phyloP scores from a whole-genome alignment of 73 alveolate genomes.

The Tetrahymena elliotti region DNA sequence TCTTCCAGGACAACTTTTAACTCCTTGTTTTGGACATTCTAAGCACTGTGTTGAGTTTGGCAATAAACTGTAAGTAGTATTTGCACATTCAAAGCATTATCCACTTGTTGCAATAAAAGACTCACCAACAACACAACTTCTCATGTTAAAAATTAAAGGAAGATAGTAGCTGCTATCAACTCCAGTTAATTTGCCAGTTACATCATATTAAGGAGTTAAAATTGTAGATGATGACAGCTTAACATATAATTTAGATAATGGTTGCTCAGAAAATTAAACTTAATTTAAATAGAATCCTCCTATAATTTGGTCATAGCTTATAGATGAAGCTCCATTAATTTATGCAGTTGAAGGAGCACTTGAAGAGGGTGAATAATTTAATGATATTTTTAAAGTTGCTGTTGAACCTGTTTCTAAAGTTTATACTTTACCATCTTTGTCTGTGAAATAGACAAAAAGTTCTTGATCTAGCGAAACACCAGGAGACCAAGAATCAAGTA shows the following conservation, averaged over 20 bases:
- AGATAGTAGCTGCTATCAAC: background rate
- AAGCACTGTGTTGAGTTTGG: background rate
- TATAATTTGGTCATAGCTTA: background rate
- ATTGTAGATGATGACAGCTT: background rate
- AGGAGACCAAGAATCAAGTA: background rate
- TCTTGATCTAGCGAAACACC: background rate
- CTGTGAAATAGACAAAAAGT: background rate
- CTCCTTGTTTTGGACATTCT: background rate
- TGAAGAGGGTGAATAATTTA: background rate
- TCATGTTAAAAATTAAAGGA: background rate
- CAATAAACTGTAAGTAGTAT: background rate
- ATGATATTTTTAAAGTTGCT: background rate
- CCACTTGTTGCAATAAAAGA: background rate
- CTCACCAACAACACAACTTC: background rate
- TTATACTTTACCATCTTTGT: background rate
- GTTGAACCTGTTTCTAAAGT: background rate
- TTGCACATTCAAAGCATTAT: background rate
- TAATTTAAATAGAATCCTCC: background rate
- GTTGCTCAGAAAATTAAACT: background rate
- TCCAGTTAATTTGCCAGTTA: background rate
- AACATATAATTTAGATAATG: background rate
- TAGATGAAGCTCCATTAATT: background rate
- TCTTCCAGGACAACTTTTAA: background rate
- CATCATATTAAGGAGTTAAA: background rate
- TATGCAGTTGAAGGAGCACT: background rate